Evolutionary conservation across 1,284 basidiomycete species (phyloP).

Genomic region (Mycena citricolor): DNA sequence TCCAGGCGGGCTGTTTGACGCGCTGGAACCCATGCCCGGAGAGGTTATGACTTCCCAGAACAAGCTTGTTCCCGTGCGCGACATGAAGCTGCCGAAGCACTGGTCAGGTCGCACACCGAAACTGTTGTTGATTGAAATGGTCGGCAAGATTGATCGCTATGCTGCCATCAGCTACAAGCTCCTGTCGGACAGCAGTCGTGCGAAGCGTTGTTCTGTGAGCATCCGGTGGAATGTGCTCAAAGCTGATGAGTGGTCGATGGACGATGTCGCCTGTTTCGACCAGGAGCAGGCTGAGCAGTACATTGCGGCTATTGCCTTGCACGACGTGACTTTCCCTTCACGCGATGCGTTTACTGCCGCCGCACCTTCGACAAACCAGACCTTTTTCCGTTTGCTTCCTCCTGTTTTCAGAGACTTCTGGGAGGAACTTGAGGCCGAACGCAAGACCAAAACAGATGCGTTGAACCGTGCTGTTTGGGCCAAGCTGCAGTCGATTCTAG

Average conservation of each 20-base stretch:
- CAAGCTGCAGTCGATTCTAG: conserved; percentile 62
- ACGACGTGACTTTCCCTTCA: conserved; percentile 65
- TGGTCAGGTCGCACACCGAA: conserved; percentile 78
- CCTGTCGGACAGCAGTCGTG: conserved; percentile 68
- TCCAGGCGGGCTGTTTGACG: conserved; percentile 69
- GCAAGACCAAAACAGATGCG: conserved; percentile 63
- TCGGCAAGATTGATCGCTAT: conserved; percentile 69
- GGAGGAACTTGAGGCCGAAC: conserved; percentile 80
- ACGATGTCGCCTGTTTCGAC: conserved; percentile 80
- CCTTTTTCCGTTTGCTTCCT: conserved; percentile 77
- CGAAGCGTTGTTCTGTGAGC: conserved; percentile 67
- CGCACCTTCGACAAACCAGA: conserved; percentile 43
- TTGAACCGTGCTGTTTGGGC: conserved; percentile 74
- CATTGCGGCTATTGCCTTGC: conserved; percentile 83
- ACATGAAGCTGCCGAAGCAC: conserved; percentile 81
- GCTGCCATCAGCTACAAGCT: conserved; percentile 70
- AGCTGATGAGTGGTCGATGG: conserved; percentile 78
- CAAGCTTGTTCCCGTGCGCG: conserved; percentile 60
- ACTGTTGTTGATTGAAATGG: conserved; percentile 62
- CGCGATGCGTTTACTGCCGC: conserved; percentile 62
- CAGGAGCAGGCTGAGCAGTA: conserved; percentile 88
- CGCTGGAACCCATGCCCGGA: conserved; percentile 71
- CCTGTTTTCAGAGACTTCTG: conserved; percentile 86
- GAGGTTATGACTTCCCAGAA: conserved; percentile 54
- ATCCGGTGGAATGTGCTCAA: conserved; percentile 72